Conservation (phyloP, 2,329 filamentous ascomycete genomes). For the Drechslerella coelobrocha region DNA sequence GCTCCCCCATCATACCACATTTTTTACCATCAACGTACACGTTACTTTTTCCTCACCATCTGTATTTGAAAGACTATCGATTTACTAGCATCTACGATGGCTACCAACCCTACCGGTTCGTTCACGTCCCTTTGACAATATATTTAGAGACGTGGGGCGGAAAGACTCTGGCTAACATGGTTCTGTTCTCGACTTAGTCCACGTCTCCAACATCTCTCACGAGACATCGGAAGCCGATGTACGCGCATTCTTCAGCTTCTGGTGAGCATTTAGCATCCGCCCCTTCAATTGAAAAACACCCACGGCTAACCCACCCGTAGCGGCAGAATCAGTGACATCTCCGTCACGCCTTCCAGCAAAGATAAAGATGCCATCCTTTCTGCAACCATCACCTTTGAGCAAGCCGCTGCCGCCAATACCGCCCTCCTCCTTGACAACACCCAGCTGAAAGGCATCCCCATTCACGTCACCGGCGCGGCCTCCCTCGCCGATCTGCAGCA, state of each 20-base stretch:
- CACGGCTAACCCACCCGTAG: constrained; percentile 60
- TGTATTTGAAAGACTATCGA: no score
- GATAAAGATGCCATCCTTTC: constrained; percentile 72
- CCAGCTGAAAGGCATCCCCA: constrained; percentile 77
- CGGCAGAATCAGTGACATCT: constrained; percentile 87
- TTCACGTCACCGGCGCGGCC: constrained; percentile 78
- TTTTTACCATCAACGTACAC: no score
- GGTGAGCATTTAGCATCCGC: no score
- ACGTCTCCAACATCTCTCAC: constrained; percentile 86
- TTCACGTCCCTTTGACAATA: no score
- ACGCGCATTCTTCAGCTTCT: constrained; percentile 81
- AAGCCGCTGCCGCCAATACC: constrained; percentile 94
- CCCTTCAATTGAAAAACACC: no score
- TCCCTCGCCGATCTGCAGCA: constrained; percentile 67
- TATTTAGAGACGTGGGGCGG: no score
- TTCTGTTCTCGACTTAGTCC: constrained; percentile 63
- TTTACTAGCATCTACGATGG: no score
- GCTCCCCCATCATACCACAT: no score
- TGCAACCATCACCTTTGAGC: constrained; percentile 94
- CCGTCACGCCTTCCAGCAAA: constrained; percentile 69
- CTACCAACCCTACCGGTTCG: no score
- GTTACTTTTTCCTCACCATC: no score
- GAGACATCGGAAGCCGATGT: constrained; percentile 89
- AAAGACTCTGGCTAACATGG: constrained; percentile 10
- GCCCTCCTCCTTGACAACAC: constrained; percentile 97